These are phyloP conservation scores for Tetrahymena malaccensis DNA, from an alignment of 73 alveolate genomes.

Conservation along the genomic window DNA sequence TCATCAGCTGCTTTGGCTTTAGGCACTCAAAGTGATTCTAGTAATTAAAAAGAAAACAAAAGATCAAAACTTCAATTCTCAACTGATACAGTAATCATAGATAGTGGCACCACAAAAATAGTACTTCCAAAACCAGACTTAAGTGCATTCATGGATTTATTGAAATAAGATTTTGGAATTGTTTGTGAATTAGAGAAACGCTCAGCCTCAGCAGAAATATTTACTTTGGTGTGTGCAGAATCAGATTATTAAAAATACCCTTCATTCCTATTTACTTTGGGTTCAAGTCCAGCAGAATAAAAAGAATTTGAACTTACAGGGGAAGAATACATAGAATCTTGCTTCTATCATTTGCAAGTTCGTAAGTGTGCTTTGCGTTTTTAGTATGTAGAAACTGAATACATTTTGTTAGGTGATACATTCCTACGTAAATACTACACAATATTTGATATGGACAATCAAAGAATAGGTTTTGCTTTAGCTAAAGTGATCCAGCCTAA, in stretches of 20 bases:
- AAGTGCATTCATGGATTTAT: not conserved
- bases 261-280: not conserved
- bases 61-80: not conserved
- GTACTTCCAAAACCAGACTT: not conserved
- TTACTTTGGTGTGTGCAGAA: not conserved
- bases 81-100: not conserved
- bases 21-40: not conserved
- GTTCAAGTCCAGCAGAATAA: not conserved
- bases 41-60: not conserved
- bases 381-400: constrained; percentile 12
- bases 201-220: not conserved
- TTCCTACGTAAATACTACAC: constrained; percentile 79
- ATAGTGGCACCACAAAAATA: not conserved
- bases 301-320: not conserved
- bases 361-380: not conserved
- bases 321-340: not conserved
- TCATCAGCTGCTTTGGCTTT: not conserved
- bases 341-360: not conserved
- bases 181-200: not conserved
- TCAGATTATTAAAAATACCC: not conserved
- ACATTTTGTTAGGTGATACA: constrained; percentile 74
- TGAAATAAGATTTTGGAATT: not conserved
- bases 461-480: constrained; percentile 64
- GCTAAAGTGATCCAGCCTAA: not conserved
- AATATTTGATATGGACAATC: constrained; percentile 59